A percentile compares a stretch with the other conserved stretches of the same genome.
Evolutionary conservation across 2,329 filamentous ascomycete species (phyloP).

Genomic region (Cytospora piceae): DNA sequence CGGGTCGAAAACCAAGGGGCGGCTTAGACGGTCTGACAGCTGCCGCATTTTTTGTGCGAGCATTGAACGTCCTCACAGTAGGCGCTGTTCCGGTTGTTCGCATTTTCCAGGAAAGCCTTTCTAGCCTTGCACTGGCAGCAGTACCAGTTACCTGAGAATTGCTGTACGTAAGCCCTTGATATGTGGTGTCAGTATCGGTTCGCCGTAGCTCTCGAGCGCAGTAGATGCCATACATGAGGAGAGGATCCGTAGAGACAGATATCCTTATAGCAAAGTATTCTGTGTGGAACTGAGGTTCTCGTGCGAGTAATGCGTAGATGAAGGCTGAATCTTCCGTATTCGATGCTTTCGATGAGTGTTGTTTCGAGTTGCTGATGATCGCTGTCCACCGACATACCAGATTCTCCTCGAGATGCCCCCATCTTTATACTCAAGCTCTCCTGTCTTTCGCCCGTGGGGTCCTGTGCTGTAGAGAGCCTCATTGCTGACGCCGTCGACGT

Average conservation of each 20-base stretch:
- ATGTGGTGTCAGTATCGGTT: not conserved
- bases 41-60: not conserved
- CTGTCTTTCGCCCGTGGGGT: not conserved
- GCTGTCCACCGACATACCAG: not conserved
- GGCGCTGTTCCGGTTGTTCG: not conserved
- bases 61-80: slow-evolving; percentile 11
- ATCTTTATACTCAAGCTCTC: not conserved
- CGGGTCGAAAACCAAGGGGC: not conserved
- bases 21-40: not conserved
- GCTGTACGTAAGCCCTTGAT: not conserved
- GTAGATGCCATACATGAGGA: not conserved
- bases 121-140: slow-evolving; percentile 11
- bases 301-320: not conserved
- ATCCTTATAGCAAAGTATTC: not conserved
- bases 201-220: not conserved
- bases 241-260: not conserved
- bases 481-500: not conserved
- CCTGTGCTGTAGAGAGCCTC: not conserved
- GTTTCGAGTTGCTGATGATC: not conserved
- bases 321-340: not conserved
- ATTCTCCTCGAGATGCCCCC: not conserved
- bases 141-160: slow-evolving; percentile 18
- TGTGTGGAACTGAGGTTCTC: not conserved
- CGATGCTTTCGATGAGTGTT: not conserved
- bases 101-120: not conserved